These are phyloP conservation scores for Panicum miliaceum DNA, from an alignment of 176 grass and related monocot genomes.

Conservation along the genomic window DNA sequence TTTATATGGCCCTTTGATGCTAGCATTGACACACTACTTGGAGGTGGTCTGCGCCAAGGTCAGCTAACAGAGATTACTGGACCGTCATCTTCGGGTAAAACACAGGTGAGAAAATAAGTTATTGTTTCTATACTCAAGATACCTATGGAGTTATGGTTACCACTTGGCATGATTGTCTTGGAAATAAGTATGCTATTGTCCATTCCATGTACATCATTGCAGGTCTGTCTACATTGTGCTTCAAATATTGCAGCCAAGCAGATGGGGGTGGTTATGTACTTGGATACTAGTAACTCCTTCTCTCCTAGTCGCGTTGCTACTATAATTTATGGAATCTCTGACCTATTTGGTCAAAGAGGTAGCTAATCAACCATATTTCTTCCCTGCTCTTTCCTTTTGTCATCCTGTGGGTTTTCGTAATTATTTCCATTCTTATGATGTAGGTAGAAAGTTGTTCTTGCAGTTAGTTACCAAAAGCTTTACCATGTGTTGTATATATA, in stretches of 20 bases:
- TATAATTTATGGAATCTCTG: slow-evolving; percentile 55
- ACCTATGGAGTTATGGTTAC: not conserved
- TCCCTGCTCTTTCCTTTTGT: not conserved
- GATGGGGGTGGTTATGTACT: slow-evolving; percentile 65
- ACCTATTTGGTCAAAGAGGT: slow-evolving; percentile 50
- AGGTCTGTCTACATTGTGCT: slow-evolving; percentile 80
- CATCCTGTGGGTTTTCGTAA: not conserved
- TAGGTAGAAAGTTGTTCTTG: slow-evolving; percentile 24
- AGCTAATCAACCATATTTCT: slow-evolving; percentile 12
- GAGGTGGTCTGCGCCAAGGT: slow-evolving; percentile 72
- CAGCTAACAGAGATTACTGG: slow-evolving; percentile 82
- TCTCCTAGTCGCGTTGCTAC: slow-evolving; percentile 58
- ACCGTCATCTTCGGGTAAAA: slow-evolving; percentile 89
- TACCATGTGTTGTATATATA: slow-evolving; percentile 20
- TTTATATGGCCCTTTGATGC: slow-evolving; percentile 26
- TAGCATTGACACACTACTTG: slow-evolving; percentile 84
- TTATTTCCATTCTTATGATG: slow-evolving; percentile 6
- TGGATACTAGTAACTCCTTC: slow-evolving; percentile 95
- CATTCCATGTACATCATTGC: slow-evolving; percentile 27
- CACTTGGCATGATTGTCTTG: not conserved
- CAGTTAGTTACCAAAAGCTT: not conserved
- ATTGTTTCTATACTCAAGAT: slow-evolving; percentile 13
- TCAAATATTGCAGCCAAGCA: slow-evolving; percentile 58
- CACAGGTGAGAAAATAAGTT: slow-evolving; percentile 45
- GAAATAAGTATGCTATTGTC: not conserved